phyloP scores from a whole-genome alignment of 1,139 yeast species.

The Debaryomycetaceae sp. region DNA sequence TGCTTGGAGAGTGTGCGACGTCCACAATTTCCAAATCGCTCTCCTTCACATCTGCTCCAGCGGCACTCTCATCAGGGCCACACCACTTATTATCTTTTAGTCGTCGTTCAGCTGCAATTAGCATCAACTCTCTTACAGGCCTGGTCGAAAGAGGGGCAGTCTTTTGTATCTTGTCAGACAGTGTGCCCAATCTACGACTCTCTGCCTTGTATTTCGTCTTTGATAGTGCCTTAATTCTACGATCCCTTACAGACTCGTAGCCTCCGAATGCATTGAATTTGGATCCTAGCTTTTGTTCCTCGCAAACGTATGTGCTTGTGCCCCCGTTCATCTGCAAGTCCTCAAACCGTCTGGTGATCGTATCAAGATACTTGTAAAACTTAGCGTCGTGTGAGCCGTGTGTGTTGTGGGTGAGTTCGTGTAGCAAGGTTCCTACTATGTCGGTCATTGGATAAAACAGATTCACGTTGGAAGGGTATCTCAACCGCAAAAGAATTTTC shows the following conservation, averaged over 20 bases:
- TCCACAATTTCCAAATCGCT: constrained; percentile 31
- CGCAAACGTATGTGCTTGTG: constrained; percentile 34
- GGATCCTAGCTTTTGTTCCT: constrained; percentile 53
- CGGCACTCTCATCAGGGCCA: background rate
- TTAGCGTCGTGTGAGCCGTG: constrained; percentile 75
- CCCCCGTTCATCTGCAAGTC: constrained; percentile 33
- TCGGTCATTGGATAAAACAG: constrained; percentile 65
- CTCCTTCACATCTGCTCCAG: constrained; percentile 19
- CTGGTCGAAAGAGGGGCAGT: constrained; percentile 12
- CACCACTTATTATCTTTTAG: constrained; percentile 59
- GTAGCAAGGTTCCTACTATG: constrained; percentile 78
- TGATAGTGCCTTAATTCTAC: constrained; percentile 34
- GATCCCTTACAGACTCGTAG: constrained; percentile 29
- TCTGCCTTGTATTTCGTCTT: constrained; percentile 40
- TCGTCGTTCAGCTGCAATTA: constrained; percentile 69
- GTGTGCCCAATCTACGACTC: constrained; percentile 30
- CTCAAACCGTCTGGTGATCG: constrained; percentile 56
- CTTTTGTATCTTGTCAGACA: constrained; percentile 7
- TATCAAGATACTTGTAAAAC: constrained; percentile 67
- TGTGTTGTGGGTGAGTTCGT: constrained; percentile 80
- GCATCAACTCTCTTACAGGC: constrained; percentile 46
- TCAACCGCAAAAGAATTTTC: constrained; percentile 67
- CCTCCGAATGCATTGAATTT: constrained; percentile 12
- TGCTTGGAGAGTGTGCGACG: constrained; percentile 6
- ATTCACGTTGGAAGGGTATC: constrained; percentile 54